These are phyloP conservation scores for Nakaseomyces delphensis DNA, from an alignment of 1,139 yeast species.

Conservation along the genomic window DNA sequence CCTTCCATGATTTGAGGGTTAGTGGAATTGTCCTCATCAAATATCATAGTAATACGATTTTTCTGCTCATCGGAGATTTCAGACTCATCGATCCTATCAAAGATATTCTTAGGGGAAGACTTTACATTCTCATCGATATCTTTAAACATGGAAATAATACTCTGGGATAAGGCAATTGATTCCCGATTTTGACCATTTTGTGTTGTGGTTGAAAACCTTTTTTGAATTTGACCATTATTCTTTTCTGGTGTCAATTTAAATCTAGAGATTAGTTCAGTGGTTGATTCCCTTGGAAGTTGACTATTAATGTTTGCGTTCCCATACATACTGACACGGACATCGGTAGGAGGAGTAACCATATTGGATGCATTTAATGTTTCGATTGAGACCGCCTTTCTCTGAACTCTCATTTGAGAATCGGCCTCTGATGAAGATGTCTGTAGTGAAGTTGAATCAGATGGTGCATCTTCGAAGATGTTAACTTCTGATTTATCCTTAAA, in stretches of 20 bases:
- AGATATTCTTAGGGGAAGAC: slow-evolving; percentile 4
- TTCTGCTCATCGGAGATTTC: slow-evolving; percentile 5
- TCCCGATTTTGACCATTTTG: slow-evolving; percentile 12
- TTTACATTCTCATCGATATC: slow-evolving; percentile 29
- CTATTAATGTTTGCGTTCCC: slow-evolving; percentile 16
- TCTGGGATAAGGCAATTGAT: slow-evolving; percentile 15
- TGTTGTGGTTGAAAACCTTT: slow-evolving; percentile 19
- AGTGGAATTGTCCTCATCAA: slow-evolving; percentile 21
- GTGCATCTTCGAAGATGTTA: slow-evolving; percentile 29
- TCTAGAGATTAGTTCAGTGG: slow-evolving; percentile 30
- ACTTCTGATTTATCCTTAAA: slow-evolving; percentile 8
- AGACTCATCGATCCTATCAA: slow-evolving; percentile 4
- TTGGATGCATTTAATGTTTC: slow-evolving; percentile 28
- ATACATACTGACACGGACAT: slow-evolving; percentile 29
- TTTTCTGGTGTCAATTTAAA: slow-evolving; percentile 26
- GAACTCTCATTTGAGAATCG: slow-evolving; percentile 21
- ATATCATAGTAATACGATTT: slow-evolving; percentile 28
- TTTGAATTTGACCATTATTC: slow-evolving; percentile 14
- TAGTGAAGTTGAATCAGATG: slow-evolving; percentile 21
- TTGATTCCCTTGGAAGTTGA: slow-evolving; percentile 26
- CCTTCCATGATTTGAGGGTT: neutral
- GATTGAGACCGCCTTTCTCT: slow-evolving; percentile 29
- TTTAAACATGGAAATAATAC: slow-evolving; percentile 28
- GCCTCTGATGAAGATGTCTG: slow-evolving; percentile 20
- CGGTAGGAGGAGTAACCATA: slow-evolving; percentile 25